phyloP scores from a whole-genome alignment of 225 moss, liverwort and hornwort genomes.

The Sphagnum contortum region DNA sequence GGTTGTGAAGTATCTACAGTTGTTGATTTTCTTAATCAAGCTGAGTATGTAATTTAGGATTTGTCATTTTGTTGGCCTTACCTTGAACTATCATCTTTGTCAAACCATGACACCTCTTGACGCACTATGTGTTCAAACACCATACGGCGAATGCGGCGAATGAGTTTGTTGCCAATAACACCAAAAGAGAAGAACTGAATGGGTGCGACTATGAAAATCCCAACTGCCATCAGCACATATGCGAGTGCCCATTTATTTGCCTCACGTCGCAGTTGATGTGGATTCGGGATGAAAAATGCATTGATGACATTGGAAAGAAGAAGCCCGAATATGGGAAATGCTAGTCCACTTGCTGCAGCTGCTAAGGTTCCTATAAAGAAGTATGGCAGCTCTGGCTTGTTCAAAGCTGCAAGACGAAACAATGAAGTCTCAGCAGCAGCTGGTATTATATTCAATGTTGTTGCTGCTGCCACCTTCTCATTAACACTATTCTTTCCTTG shows the following conservation, averaged over 20 bases:
- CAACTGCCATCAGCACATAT: slow-evolving; percentile 52
- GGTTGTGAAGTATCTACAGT: no score
- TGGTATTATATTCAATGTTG: slow-evolving; percentile 12
- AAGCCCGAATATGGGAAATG: slow-evolving; percentile 62
- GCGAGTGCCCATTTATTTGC: slow-evolving; percentile 74
- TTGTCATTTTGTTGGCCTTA: not conserved
- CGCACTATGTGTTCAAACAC: slow-evolving; percentile 59
- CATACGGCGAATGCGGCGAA: slow-evolving; percentile 61
- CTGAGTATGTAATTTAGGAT: not conserved
- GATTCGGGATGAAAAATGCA: slow-evolving; percentile 39
- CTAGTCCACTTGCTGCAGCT: slow-evolving; percentile 30
- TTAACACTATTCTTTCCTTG: slow-evolving; percentile 5
- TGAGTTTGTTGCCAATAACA: slow-evolving; percentile 58
- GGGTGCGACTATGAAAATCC: slow-evolving; percentile 20
- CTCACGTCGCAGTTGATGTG: slow-evolving; percentile 40
- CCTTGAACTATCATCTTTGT: slow-evolving; percentile 66
- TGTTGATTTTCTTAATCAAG: not conserved
- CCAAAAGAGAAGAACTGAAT: slow-evolving; percentile 24
- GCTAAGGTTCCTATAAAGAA: slow-evolving; percentile 38
- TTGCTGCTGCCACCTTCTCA: slow-evolving; percentile 17
- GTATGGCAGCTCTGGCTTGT: slow-evolving; percentile 40
- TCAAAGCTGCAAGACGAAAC: slow-evolving; percentile 48
- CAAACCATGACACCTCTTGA: slow-evolving; percentile 90
- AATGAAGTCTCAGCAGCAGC: slow-evolving; percentile 32
- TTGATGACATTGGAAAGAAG: slow-evolving; percentile 55